Conservation (phyloP, 768 basidiomycete species). For the Leccinum fibrillosum region DNA sequence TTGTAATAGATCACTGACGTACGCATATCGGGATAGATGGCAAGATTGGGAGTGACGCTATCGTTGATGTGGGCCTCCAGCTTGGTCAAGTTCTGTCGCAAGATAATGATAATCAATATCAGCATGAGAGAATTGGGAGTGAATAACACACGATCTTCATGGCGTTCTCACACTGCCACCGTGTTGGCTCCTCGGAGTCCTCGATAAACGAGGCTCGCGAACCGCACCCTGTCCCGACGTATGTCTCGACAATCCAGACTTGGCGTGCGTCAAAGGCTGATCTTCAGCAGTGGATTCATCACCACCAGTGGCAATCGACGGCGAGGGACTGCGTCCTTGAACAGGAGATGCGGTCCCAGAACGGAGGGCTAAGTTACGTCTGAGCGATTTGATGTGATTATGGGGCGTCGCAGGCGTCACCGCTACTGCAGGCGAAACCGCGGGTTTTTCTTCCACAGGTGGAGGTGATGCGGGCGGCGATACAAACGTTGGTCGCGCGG, state of each 20-base stretch:
- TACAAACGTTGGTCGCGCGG: conserved; percentile 16
- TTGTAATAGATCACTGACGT: too few relatives aligned
- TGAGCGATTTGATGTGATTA: conserved; percentile 44
- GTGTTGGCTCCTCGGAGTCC: conserved; percentile 43
- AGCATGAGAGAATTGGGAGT: too few relatives aligned
- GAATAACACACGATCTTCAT: too few relatives aligned
- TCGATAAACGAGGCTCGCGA: conserved; percentile 49
- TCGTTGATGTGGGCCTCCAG: too few relatives aligned
- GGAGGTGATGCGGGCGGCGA: conserved; percentile 25
- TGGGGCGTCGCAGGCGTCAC: conserved; percentile 40
- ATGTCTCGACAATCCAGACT: conserved; percentile 36
- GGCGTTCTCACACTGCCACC: conserved; percentile 42
- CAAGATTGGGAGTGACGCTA: too few relatives aligned
- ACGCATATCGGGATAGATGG: too few relatives aligned
- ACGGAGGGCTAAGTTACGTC: conserved; percentile 33
- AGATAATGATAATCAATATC: too few relatives aligned
- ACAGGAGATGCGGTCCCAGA: conserved; percentile 33
- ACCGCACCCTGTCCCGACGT: conserved; percentile 41
- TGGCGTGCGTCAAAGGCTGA: conserved; percentile 31
- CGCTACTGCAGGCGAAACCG: conserved; percentile 33
- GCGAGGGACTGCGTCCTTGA: conserved; percentile 43
- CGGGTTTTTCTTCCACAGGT: conserved; percentile 17
- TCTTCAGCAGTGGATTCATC: conserved; percentile 31
- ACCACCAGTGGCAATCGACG: conserved; percentile 26
- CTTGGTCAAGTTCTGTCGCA: too few relatives aligned